Evolutionary conservation across 78 protist species (phyloP), one percentile per base, ranked within the genome.

Genomic region (Tieghemostelium lacteum): DNA sequence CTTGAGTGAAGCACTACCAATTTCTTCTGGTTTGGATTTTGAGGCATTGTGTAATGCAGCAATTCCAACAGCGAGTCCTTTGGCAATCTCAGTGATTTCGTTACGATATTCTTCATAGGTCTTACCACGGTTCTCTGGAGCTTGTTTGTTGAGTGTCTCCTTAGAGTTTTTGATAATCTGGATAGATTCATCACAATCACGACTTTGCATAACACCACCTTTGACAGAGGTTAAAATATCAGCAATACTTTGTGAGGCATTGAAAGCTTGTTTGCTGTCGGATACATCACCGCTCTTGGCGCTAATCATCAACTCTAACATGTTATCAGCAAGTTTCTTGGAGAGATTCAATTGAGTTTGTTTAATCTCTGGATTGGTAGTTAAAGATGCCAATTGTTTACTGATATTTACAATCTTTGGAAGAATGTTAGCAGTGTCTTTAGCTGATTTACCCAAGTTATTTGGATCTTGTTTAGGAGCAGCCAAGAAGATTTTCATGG

Each of bases 151-250:
- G 16, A 87, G 85, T 2, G 61, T 67, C 33, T 76, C 86, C 45
- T 76, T 76, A 0, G 93, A 75, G 60, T 87, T 76, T 34, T 71
- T 70, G 60, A 87, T 87, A 58, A 60, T 76, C 45, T 61, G 75
- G 55, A 76, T 75, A 3, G 93, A 52, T 37, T 87, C 93, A 74
- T 87, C 93, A 87, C 93, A 87, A 29, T 87, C 93, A 71, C 93
- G 77, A 19, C 86, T 74, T 64, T 75, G 88, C 77, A 87, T 87
- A 60, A 87, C 93, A 63, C 88, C 93, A 50, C 93, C 93, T 70
- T 74, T 87, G 33, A 87, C 88, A 26, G 86, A 74, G 19, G 85
- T 76, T 16, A 87, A 37, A 17, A 87, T 75, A 31, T 87, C 86
- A 19, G 93, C 85, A 49, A 87, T 87, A 0, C 86, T 54, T 64